These are phyloP conservation scores for Trapa bicornis DNA, from an alignment of 345 rosid genomes.

Conservation along the genomic window DNA sequence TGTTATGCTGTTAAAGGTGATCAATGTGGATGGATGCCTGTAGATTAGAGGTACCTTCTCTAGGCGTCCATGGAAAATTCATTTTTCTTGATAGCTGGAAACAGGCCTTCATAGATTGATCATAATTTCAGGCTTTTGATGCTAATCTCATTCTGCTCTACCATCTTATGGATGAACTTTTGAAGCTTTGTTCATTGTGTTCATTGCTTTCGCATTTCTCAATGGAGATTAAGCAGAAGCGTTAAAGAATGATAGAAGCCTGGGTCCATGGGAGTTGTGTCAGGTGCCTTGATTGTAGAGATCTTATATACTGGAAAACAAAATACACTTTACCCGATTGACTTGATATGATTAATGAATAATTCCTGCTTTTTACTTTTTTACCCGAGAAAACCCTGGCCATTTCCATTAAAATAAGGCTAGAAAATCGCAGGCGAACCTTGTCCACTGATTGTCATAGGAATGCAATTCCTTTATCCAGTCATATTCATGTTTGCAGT, in stretches of 20 bases:
- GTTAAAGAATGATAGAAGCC: not conserved
- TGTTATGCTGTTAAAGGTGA: not conserved
- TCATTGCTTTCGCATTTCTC: not conserved
- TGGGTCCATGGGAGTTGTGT: slow-evolving; percentile 13
- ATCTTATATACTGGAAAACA: not conserved
- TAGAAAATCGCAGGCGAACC: not conserved
- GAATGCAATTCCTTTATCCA: not conserved
- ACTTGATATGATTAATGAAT: too few species aligned
- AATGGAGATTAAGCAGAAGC: not conserved
- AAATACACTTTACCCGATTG: too few species aligned
- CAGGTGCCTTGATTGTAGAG: slow-evolving; percentile 22
- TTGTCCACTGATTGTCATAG: not conserved
- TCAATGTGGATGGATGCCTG: not conserved
- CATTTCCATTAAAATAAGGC: too few species aligned
- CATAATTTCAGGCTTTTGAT: not conserved
- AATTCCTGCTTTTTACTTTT: too few species aligned
- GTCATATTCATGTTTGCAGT: slow-evolving; percentile 17
- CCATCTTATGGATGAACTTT: not conserved
- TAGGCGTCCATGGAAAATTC: not conserved
- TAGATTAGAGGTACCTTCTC: not conserved
- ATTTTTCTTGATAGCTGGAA: not conserved
- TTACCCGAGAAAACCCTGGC: too few species aligned
- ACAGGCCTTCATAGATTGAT: not conserved
- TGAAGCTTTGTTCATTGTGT: not conserved
- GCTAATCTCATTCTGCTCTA: not conserved